phyloP scores from a whole-genome alignment of 2,329 filamentous ascomycete species.

The Xylaria sp. region DNA sequence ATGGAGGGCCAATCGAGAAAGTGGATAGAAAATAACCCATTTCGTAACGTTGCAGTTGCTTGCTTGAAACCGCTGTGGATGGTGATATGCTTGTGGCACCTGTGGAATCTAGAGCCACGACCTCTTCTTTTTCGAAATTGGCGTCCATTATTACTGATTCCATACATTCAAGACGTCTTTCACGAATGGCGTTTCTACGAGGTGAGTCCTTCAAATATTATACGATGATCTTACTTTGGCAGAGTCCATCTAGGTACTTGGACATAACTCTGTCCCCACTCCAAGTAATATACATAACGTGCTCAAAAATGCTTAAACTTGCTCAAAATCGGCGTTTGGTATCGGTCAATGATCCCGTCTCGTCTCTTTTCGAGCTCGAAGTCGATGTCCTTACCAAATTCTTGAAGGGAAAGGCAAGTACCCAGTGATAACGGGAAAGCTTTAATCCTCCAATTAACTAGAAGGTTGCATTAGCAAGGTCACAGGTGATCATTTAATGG shows the following conservation, averaged over 20 bases:
- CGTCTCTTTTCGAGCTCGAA: neutral
- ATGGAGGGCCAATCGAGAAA: slow-evolving; percentile 21
- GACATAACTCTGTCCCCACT: neutral
- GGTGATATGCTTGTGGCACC: neutral
- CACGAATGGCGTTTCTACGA: neutral
- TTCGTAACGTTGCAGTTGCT: slow-evolving; percentile 20
- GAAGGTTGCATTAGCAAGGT: neutral
- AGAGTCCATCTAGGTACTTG: neutral
- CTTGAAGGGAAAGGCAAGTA: neutral
- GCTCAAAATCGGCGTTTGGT: neutral
- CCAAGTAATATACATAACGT: slow-evolving; percentile 1
- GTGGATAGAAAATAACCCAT: slow-evolving; percentile 26
- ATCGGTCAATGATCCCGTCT: neutral
- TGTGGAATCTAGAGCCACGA: neutral
- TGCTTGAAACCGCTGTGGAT: neutral
- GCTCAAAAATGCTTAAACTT: slow-evolving; percentile 22
- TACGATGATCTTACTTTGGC: neutral
- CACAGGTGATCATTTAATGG: neutral
- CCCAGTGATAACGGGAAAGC: too few species aligned
- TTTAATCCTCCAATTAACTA: too few species aligned
- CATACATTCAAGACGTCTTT: neutral
- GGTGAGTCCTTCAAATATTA: neutral
- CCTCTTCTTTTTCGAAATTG: neutral
- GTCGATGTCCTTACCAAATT: neutral
- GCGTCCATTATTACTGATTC: neutral